Evolutionary conservation across 2,329 filamentous ascomycete genomes (phyloP).

Genomic region (Penicillium sp.): DNA sequence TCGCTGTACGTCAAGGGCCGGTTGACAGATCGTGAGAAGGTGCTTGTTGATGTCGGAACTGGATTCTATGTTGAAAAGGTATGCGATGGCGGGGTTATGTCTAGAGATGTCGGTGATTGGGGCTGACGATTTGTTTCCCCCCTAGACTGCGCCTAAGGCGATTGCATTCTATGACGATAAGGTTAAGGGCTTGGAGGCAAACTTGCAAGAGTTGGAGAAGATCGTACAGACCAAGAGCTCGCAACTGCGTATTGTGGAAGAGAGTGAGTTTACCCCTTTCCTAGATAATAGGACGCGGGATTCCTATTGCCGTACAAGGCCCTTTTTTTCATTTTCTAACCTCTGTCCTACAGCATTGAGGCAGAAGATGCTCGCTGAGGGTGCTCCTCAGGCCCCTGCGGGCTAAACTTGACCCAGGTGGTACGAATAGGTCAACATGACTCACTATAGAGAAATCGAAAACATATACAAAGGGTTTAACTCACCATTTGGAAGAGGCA

Average conservation of each 20-base stretch:
- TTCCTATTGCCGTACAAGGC: background rate
- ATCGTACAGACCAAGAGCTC: slow-evolving; percentile 74
- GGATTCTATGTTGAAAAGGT: slow-evolving; percentile 95
- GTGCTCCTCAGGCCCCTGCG: slow-evolving; percentile 32
- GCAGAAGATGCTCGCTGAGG: slow-evolving; percentile 51
- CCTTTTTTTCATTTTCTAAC: slow-evolving; percentile 17
- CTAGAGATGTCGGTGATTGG: background rate
- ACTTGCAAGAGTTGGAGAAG: slow-evolving; percentile 65
- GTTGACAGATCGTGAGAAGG: slow-evolving; percentile 69
- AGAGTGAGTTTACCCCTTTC: slow-evolving; percentile 57
- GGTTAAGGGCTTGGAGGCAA: slow-evolving; percentile 63
- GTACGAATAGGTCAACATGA: background rate
- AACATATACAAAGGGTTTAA: background rate
- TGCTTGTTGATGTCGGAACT: slow-evolving; percentile 89
- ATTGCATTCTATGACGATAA: slow-evolving; percentile 66
- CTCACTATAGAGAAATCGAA: slow-evolving; percentile 1
- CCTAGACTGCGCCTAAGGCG: slow-evolving; percentile 56
- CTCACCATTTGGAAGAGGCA: background rate
- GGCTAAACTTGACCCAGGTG: slow-evolving; percentile 5
- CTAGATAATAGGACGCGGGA: too few relatives aligned
- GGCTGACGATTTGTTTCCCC: background rate
- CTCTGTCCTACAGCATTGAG: slow-evolving; percentile 43
- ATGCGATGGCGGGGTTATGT: slow-evolving; percentile 1
- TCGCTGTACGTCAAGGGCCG: slow-evolving; percentile 90
- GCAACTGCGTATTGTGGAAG: slow-evolving; percentile 83